These are phyloP conservation scores for Metarhizium sp. DNA, from an alignment of 2,329 filamentous ascomycete species.

Conservation along the genomic window DNA sequence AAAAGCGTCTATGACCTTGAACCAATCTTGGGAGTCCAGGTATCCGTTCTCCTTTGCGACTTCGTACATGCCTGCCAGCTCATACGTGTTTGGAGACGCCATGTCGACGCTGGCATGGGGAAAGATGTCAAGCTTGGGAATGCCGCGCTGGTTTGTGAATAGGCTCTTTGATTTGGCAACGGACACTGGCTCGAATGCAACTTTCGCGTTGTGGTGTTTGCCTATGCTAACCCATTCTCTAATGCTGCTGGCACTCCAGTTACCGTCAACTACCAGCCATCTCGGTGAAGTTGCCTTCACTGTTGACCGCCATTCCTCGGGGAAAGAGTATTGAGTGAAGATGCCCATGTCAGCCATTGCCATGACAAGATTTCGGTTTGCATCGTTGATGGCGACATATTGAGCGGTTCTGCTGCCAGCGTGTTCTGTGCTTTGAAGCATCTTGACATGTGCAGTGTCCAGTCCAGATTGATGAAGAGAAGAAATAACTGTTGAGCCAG, in stretches of 20 bases:
- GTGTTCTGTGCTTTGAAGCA: conserved; percentile 36
- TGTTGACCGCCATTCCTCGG: conserved; percentile 50
- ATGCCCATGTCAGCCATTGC: conserved; percentile 96
- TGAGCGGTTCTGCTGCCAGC: conserved; percentile 66
- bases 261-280: conserved; percentile 79
- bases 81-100: conserved; percentile 73
- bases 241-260: conserved; percentile 65
- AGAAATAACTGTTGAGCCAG: conserved; percentile 63
- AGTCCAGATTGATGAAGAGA: conserved; percentile 57
- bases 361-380: conserved; percentile 71
- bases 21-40: conserved; percentile 68
- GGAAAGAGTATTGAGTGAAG: conserved; percentile 48
- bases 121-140: conserved; percentile 39
- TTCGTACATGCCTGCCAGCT: conserved; percentile 70
- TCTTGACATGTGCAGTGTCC: conserved; percentile 52
- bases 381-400: conserved; percentile 84
- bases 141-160: conserved; percentile 40
- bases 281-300: conserved; percentile 50
- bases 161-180: conserved; percentile 64
- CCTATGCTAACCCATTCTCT: conserved; percentile 57
- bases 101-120: conserved; percentile 59
- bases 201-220: conserved; percentile 42
- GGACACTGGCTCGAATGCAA: conserved; percentile 87
- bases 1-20: conserved; percentile 67
- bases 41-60: conserved; percentile 57